A percentile compares a stretch with the other conserved stretches of the same genome.
phyloP scores from a whole-genome alignment of 305 asterid species.

The Solanum aculeatissimum region DNA sequence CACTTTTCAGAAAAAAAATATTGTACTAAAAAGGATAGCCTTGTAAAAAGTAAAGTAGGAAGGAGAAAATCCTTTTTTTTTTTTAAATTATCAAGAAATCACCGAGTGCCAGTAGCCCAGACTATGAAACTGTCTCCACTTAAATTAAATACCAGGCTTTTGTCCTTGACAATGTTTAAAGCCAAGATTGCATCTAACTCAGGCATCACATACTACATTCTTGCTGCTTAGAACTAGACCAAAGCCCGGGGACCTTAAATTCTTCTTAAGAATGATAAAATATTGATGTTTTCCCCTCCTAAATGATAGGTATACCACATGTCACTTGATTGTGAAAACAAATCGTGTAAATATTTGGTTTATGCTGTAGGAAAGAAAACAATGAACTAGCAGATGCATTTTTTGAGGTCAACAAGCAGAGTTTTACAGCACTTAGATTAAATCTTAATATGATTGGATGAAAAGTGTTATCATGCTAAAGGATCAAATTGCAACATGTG shows the following conservation, averaged over 20 bases:
- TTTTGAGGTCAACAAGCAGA: neutral
- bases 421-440: neutral
- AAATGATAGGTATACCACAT: neutral
- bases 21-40: neutral
- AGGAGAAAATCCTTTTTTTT: neutral
- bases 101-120: neutral
- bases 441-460: neutral
- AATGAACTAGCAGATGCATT: neutral
- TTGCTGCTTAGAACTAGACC: neutral
- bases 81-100: neutral
- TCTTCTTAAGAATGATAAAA: neutral
- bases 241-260: neutral
- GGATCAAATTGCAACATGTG: neutral
- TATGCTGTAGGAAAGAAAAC: neutral
- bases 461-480: neutral
- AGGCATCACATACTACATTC: neutral
- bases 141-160: neutral
- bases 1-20: neutral
- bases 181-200: neutral
- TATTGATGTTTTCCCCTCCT: neutral
- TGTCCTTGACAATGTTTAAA: neutral
- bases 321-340: neutral
- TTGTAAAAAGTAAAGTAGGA: neutral
- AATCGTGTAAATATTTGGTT: neutral
- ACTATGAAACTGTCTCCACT: neutral